Conservation (phyloP, 768 basidiomycete species). For the Boletus eberwhitei region DNA sequence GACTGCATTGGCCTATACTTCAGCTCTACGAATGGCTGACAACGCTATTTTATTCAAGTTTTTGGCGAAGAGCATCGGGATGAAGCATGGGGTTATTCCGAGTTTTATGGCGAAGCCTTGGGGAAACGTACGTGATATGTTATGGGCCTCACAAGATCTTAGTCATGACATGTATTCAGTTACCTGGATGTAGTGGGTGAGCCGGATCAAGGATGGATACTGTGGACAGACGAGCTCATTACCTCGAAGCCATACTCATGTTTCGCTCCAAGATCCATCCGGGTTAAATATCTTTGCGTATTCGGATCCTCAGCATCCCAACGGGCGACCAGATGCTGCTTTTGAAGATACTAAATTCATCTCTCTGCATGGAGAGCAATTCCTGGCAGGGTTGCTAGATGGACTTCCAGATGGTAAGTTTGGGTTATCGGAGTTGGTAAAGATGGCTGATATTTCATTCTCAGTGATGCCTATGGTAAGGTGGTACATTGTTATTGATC, state of each 20-base stretch:
- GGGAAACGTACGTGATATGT: slow-evolving; percentile 63
- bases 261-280: slow-evolving; percentile 67
- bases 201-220: slow-evolving; percentile 19
- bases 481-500: background rate
- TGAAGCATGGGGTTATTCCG: slow-evolving; percentile 83
- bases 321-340: slow-evolving; percentile 66
- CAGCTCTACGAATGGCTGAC: slow-evolving; percentile 79
- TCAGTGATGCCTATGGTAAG: slow-evolving; percentile 82
- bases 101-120: slow-evolving; percentile 99
- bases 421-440: background rate
- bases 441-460: background rate
- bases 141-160: background rate
- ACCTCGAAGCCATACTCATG: slow-evolving; percentile 75
- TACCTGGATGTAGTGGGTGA: slow-evolving; percentile 94
- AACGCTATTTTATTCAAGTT: slow-evolving; percentile 93
- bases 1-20: slow-evolving; percentile 83
- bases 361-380: slow-evolving; percentile 81
- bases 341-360: slow-evolving; percentile 83
- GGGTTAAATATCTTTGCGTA: slow-evolving; percentile 83
- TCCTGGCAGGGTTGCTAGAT: slow-evolving; percentile 89
- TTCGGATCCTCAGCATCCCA: slow-evolving; percentile 52
- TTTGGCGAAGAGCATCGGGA: slow-evolving; percentile 86
- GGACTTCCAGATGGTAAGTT: slow-evolving; percentile 83
- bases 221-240: background rate
- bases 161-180: slow-evolving; percentile 38